A percentile compares a stretch with the other conserved stretches of the same genome.
Conservation (phyloP, 345 rosid species). For the Carallia brachiata region DNA sequence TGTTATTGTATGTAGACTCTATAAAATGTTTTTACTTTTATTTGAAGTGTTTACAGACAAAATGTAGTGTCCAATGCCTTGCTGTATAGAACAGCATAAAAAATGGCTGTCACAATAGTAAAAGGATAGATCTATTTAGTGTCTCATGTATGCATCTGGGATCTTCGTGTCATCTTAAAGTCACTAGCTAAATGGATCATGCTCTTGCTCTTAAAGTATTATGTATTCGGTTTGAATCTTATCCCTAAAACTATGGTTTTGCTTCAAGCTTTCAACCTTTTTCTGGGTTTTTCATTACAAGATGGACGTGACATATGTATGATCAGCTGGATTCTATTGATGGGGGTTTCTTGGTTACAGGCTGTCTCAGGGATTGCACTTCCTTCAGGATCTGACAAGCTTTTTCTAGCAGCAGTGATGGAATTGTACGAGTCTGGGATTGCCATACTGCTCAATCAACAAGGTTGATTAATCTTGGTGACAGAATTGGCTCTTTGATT, state of each 20-base stretch:
- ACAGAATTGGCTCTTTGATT: constrained; percentile 46
- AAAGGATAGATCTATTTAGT: too few relatives aligned
- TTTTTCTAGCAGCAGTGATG: constrained; percentile 54
- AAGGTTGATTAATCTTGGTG: constrained; percentile 32
- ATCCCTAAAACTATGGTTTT: background rate
- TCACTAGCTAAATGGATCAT: too few relatives aligned
- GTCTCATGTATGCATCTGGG: too few relatives aligned
- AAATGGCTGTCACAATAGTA: background rate
- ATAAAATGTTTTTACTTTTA: background rate
- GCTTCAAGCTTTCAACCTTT: background rate
- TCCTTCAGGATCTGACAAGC: constrained; percentile 53
- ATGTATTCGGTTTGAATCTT: background rate
- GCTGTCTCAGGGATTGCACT: constrained; percentile 49
- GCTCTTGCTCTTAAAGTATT: background rate
- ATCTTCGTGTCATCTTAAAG: too few relatives aligned
- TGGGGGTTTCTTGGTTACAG: constrained; percentile 10
- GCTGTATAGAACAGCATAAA: background rate
- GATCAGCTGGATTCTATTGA: background rate
- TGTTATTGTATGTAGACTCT: background rate
- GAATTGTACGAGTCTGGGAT: constrained; percentile 48
- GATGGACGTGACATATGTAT: background rate
- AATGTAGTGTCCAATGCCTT: too few relatives aligned
- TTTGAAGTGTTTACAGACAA: too few relatives aligned
- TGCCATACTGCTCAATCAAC: constrained; percentile 49
- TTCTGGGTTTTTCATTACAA: background rate